Conservation (phyloP, 495 filamentous ascomycete species). For the Aspergillus biplanus region DNA sequence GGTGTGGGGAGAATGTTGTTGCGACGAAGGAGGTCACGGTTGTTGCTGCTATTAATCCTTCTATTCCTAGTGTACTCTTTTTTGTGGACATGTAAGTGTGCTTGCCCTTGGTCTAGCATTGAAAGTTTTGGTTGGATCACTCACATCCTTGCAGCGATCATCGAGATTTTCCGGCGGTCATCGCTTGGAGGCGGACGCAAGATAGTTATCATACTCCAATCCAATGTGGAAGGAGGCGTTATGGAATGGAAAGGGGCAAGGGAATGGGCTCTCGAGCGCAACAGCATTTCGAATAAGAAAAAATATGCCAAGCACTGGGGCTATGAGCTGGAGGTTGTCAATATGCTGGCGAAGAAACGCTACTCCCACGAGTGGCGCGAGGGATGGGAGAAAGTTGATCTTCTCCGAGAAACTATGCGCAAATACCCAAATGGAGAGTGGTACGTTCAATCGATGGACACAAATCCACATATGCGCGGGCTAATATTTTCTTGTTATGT, state of each 20-base stretch:
- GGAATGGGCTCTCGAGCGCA: conserved; percentile 97
- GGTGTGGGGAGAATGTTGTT: conserved; percentile 45
- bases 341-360: conserved; percentile 97
- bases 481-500: not conserved
- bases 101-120: not conserved
- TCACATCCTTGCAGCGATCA: conserved; percentile 28
- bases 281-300: conserved; percentile 93
- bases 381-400: conserved; percentile 98
- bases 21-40: conserved; percentile 60
- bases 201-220: conserved; percentile 90
- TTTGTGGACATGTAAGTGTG: conserved; percentile 52
- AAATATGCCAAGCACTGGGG: conserved; percentile 88
- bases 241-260: conserved; percentile 99
- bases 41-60: conserved; percentile 61
- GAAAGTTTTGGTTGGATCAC: not conserved
- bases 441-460: conserved; percentile 50
- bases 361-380: conserved; percentile 99
- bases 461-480: not conserved
- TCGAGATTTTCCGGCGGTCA: conserved; percentile 57
- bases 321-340: conserved; percentile 93
- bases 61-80: conserved; percentile 67
- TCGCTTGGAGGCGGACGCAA: conserved; percentile 82
- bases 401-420: conserved; percentile 85
- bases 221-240: conserved; percentile 93
- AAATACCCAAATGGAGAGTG: conserved; percentile 97